phyloP scores from a whole-genome alignment of 2,329 filamentous ascomycete species.

The Colletotrichum tropicale region DNA sequence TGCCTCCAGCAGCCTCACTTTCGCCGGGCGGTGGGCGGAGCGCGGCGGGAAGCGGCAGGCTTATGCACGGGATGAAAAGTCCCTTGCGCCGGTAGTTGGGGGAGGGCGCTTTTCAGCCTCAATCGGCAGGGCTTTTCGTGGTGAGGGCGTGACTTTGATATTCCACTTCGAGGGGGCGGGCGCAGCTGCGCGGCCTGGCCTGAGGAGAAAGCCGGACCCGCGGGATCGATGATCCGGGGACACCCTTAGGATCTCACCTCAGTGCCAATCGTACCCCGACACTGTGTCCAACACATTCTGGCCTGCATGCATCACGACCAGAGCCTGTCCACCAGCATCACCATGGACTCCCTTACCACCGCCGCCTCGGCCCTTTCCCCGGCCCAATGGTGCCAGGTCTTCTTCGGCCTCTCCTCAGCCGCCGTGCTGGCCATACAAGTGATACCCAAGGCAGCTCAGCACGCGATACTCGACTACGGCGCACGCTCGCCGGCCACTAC shows the following conservation, averaged over 20 bases:
- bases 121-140: not conserved
- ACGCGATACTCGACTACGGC: slow-evolving; percentile 55
- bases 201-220: not conserved
- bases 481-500: slow-evolving; percentile 40
- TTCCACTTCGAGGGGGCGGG: not conserved
- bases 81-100: not conserved
- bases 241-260: not conserved
- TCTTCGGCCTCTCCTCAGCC: slow-evolving; percentile 48
- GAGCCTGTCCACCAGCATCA: not conserved
- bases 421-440: slow-evolving; percentile 45
- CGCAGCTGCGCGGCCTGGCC: not conserved
- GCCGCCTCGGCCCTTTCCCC: not conserved
- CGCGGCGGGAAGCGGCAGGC: not conserved
- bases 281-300: not conserved
- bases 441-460: slow-evolving; percentile 48
- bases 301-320: not conserved
- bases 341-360: slow-evolving; percentile 6
- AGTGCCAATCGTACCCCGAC: not conserved
- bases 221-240: not conserved
- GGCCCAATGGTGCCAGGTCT: slow-evolving; percentile 45
- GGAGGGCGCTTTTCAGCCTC: not conserved
- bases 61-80: not conserved
- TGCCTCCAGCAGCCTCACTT: not conserved
- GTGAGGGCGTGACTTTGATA: not conserved
- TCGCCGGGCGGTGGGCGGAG: not conserved